A percentile compares a stretch with the other conserved stretches of the same genome.
Evolutionary conservation across 2,329 filamentous ascomycete genomes (phyloP).

Genomic region (Sphaerulina populicola): DNA sequence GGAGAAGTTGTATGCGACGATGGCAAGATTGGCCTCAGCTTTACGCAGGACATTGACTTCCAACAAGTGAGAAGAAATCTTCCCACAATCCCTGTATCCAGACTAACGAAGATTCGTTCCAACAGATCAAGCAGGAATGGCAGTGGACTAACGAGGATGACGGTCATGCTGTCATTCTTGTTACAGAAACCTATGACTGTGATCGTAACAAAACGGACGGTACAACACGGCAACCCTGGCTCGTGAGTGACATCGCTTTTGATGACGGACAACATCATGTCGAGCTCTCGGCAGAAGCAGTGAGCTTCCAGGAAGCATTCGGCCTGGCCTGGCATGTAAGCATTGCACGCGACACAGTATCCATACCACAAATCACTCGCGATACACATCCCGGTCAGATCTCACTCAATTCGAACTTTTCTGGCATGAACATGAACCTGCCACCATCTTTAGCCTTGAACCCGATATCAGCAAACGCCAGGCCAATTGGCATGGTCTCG

Average conservation of each 20-base stretch:
- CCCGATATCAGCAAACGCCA: not conserved
- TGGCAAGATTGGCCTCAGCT: not conserved
- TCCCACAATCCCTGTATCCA: not conserved
- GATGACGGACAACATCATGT: constrained; percentile 1
- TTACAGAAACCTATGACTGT: constrained; percentile 7
- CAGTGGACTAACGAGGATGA: constrained; percentile 1
- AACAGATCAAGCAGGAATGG: constrained; percentile 5
- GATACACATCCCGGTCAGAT: constrained; percentile 3
- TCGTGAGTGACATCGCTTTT: not conserved
- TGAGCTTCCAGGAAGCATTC: constrained; percentile 7
- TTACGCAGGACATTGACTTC: constrained; percentile 1
- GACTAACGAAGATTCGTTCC: not conserved
- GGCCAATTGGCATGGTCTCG: constrained; percentile 4
- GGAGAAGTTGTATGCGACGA: not conserved
- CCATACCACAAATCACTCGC: not conserved
- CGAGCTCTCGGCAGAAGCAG: not conserved
- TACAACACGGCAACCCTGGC: constrained; percentile 5
- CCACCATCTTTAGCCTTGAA: not conserved
- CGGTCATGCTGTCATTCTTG: not conserved
- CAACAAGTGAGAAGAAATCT: not conserved
- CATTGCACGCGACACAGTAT: not conserved
- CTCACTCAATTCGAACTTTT: constrained; percentile 9
- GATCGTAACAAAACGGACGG: constrained; percentile 4
- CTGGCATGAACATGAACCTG: constrained; percentile 4
- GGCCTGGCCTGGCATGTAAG: constrained; percentile 7